These are phyloP conservation scores for Waltiozyma sp. DNA, from an alignment of 1,139 yeast species.

Conservation along the genomic window DNA sequence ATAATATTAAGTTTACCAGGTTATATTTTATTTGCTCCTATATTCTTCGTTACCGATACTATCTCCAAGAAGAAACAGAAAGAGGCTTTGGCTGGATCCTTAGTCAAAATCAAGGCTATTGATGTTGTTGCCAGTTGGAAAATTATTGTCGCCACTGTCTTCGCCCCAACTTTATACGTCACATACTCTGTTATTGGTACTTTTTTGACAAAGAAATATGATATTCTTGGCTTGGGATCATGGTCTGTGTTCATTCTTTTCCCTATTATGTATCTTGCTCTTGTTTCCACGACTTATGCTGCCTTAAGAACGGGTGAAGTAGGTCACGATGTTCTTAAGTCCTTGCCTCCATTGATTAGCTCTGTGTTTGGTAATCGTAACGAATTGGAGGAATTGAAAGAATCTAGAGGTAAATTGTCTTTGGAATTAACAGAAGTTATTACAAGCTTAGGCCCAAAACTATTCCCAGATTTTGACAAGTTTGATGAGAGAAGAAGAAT, in stretches of 20 bases:
- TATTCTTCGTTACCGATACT: slow-evolving; percentile 45
- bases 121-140: slow-evolving; percentile 77
- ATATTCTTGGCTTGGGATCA: slow-evolving; percentile 18
- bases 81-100: slow-evolving; percentile 52
- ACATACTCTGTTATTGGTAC: slow-evolving; percentile 51
- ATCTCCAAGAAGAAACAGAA: slow-evolving; percentile 48
- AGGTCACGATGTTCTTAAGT: slow-evolving; percentile 63
- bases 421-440: slow-evolving; percentile 44
- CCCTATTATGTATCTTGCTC: slow-evolving; percentile 33
- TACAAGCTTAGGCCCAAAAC: slow-evolving; percentile 49
- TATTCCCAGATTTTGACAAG: slow-evolving; percentile 42
- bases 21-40: slow-evolving; percentile 71
- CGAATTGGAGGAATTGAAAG: slow-evolving; percentile 35
- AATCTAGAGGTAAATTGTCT: slow-evolving; percentile 38
- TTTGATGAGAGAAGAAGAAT: slow-evolving; percentile 1
- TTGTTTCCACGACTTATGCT: slow-evolving; percentile 55
- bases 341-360: slow-evolving; percentile 50
- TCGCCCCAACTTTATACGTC: slow-evolving; percentile 59
- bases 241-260: slow-evolving; percentile 20
- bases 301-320: slow-evolving; percentile 66
- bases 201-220: slow-evolving; percentile 24
- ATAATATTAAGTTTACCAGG: slow-evolving; percentile 74
- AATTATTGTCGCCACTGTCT: slow-evolving; percentile 51
- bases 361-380: slow-evolving; percentile 40
- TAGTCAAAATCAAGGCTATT: slow-evolving; percentile 60